A percentile compares a stretch with the other conserved stretches of the same genome.
Conservation (phyloP, 1,139 yeast species). For the Kodamaea alishanica region DNA sequence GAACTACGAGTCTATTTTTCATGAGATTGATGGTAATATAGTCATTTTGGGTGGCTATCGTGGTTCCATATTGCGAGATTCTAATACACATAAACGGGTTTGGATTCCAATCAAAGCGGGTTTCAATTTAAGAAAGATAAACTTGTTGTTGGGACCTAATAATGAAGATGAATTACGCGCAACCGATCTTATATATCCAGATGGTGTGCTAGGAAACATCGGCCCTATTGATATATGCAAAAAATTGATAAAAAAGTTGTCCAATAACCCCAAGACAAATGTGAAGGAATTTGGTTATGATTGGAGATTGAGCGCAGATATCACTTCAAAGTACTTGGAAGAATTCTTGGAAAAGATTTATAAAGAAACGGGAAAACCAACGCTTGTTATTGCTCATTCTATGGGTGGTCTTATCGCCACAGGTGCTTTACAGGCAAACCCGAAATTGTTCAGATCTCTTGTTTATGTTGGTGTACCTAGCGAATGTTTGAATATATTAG, state of each 20-base stretch:
- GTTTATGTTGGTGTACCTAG: constrained; percentile 81
- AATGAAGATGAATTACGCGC: constrained; percentile 60
- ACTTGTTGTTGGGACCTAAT: constrained; percentile 67
- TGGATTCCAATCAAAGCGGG: constrained; percentile 93
- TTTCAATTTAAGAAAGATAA: constrained; percentile 63
- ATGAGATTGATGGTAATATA: constrained; percentile 66
- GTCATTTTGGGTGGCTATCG: constrained; percentile 84
- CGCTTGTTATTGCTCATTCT: constrained; percentile 77
- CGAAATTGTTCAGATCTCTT: constrained; percentile 66
- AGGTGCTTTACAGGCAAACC: constrained; percentile 66
- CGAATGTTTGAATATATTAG: constrained; percentile 80
- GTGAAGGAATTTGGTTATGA: constrained; percentile 83
- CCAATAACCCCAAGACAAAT: constrained; percentile 54
- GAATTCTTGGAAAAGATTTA: constrained; percentile 44
- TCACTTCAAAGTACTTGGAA: constrained; percentile 46
- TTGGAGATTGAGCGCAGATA: constrained; percentile 75
- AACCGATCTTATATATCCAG: constrained; percentile 55
- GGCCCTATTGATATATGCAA: constrained; percentile 85
- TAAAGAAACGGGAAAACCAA: constrained; percentile 46
- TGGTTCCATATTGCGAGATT: constrained; percentile 74
- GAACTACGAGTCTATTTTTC: constrained; percentile 30
- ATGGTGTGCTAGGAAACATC: constrained; percentile 73
- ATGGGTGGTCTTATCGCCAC: constrained; percentile 92
- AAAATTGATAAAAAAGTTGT: constrained; percentile 53
- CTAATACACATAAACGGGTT: constrained; percentile 58